Conservation (phyloP, 805 yeast species). For the Lipomyces spencermartinsiae region DNA sequence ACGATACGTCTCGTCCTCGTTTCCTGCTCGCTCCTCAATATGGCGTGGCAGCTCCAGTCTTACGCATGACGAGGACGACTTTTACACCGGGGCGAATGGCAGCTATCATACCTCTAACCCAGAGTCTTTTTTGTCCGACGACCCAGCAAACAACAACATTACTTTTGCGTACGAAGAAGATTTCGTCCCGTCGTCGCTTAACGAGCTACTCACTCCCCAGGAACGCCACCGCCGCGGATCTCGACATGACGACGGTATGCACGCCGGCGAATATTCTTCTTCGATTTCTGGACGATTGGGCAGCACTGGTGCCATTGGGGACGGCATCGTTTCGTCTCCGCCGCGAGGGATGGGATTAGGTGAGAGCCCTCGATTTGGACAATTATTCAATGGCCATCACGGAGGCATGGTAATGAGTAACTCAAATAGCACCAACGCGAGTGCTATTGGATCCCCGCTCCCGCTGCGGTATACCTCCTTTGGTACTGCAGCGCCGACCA, state of each 20-base stretch:
- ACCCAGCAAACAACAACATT: constrained; percentile 50
- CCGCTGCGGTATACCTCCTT: constrained; percentile 28
- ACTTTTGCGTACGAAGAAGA: constrained; percentile 66
- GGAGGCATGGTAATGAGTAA: background rate
- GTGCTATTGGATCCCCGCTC: constrained; percentile 29
- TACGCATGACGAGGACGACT: constrained; percentile 9
- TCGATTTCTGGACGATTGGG: constrained; percentile 16
- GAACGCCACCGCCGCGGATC: constrained; percentile 75
- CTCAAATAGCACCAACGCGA: background rate
- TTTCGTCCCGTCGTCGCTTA: constrained; percentile 78
- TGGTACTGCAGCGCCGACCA: background rate
- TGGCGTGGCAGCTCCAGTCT: constrained; percentile 25
- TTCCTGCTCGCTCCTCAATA: constrained; percentile 33
- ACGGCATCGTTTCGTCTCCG: constrained; percentile 27
- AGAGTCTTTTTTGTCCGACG: constrained; percentile 41
- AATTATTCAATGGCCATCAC: constrained; percentile 24
- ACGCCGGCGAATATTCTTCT: constrained; percentile 9
- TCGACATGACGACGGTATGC: constrained; percentile 44
- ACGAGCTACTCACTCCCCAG: constrained; percentile 82
- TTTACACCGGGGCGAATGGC: background rate
- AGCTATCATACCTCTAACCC: background rate
- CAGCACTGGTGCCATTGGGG: constrained; percentile 24
- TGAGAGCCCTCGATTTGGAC: constrained; percentile 33
- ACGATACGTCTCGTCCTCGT: constrained; percentile 35
- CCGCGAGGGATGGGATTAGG: constrained; percentile 19